Evolutionary conservation across 192 early-diverging fungal genomes (phyloP), one percentile per base, ranked within the genome.

Genomic region (Coemansia sp.): DNA sequence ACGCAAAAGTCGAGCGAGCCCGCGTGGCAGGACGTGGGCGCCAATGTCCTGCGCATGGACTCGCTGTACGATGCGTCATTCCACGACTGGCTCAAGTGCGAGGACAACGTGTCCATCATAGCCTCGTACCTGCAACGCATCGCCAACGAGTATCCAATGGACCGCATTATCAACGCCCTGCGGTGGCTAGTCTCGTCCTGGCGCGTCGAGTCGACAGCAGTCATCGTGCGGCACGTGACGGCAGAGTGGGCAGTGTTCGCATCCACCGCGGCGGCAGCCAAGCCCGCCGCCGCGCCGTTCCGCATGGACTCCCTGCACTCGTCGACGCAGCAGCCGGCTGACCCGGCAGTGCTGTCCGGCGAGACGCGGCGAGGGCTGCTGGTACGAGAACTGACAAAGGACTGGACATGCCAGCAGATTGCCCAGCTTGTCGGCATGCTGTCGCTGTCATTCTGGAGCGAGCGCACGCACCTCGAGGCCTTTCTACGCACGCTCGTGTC

Each of bases 101-200:
- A 87, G 60, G 85, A 84, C 38, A 87, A 87, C 56, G 82, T 87
- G 9, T 73, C 80, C 16, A 81, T 82, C 7, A 85, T 82, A 6
- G 77, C 83, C 3, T 78, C 77, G 34, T 85, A 85, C 43, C 59
- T 87, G 20, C 82, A 84, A 52, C 79, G 85, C 44, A 85, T 87
- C 38, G 82, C 85, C 21, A 82, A 83, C 48, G 83, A 87, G 58
- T 87, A 85, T 46, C 76, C 80, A 25, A 72, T 85, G 39, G 79
- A 78, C 38, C 79, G 85, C 41, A 87, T 85, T 32, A 80, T 83
- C 52, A 85, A 87, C 60, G 83, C 85, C 3, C 63, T 87, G 11
- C 80, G 81, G 47, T 87, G 85, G 85, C 76, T 87, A 2, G 78
- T 87, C 39, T 79, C 79, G 18, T 80, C 78, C 22, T 87, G 85